Evolutionary conservation across 78 protist genomes (phyloP).

Genomic region (Carpediemonas membranifera): DNA sequence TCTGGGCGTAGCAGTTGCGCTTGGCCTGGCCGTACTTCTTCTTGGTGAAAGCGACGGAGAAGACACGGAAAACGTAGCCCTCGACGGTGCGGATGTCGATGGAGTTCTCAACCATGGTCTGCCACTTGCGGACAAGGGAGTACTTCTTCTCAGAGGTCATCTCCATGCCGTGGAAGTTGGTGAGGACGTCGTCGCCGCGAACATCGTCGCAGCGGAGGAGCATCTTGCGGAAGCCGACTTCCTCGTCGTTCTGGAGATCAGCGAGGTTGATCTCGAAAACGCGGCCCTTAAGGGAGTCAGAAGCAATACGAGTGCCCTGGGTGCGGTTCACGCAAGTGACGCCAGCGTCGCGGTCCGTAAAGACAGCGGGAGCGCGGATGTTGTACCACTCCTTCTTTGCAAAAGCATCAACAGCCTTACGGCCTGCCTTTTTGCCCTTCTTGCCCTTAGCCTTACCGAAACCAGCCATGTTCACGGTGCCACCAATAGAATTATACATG

Average conservation of each 20-base stretch:
- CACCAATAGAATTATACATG: no score
- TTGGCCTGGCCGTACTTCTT: slow-evolving; percentile 25
- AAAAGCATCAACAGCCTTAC: slow-evolving; percentile 74
- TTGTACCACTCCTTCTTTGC: slow-evolving; percentile 92
- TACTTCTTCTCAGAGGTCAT: slow-evolving; percentile 94
- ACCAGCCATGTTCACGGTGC: no score
- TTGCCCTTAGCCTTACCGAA: background rate
- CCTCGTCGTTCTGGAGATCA: slow-evolving; percentile 76
- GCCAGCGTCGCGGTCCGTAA: slow-evolving; percentile 68
- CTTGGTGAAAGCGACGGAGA: slow-evolving; percentile 90
- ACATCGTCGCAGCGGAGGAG: slow-evolving; percentile 81
- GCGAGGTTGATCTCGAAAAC: slow-evolving; percentile 86
- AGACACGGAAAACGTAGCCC: slow-evolving; percentile 81
- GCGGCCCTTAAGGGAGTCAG: slow-evolving; percentile 87
- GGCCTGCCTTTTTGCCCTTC: background rate
- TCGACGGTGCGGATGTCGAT: slow-evolving; percentile 80
- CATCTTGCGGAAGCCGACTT: slow-evolving; percentile 82
- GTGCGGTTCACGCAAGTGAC: slow-evolving; percentile 85
- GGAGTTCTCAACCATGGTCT: slow-evolving; percentile 81
- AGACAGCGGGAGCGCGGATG: slow-evolving; percentile 83
- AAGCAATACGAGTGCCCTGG: slow-evolving; percentile 73
- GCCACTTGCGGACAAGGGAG: slow-evolving; percentile 84
- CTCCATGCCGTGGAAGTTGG: slow-evolving; percentile 93
- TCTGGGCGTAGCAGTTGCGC: slow-evolving; percentile 64
- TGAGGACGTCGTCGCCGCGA: slow-evolving; percentile 69